phyloP scores from a whole-genome alignment of 2,329 filamentous ascomycete species.

The Neofusicoccum parvum region DNA sequence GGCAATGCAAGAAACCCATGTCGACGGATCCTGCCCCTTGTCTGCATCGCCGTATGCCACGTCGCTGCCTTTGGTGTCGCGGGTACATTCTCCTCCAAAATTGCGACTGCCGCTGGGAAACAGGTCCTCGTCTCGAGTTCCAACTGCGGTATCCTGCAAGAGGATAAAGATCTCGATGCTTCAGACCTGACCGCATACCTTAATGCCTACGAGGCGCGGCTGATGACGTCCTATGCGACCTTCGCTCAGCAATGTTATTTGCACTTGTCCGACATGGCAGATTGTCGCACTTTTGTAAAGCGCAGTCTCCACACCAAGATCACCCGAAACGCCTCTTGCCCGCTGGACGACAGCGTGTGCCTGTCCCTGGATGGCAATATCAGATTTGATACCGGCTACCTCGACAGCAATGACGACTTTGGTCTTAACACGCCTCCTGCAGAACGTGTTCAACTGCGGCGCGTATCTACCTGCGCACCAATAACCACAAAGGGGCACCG shows the following conservation, averaged over 20 bases:
- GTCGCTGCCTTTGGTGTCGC: constrained; percentile 11
- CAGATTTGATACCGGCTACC: constrained; percentile 25
- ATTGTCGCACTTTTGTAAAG: constrained; percentile 20
- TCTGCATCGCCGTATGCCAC: not conserved
- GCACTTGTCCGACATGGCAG: not conserved
- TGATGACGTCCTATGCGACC: not conserved
- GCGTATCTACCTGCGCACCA: not conserved
- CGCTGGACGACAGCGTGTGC: constrained; percentile 24
- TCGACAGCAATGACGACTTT: constrained; percentile 27
- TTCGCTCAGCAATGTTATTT: constrained; percentile 14
- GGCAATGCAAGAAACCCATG: constrained; percentile 20
- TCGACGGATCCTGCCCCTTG: not conserved
- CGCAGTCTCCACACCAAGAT: constrained; percentile 11
- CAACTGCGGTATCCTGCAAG: not conserved
- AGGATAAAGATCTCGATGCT: not conserved
- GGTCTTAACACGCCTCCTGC: constrained; percentile 27
- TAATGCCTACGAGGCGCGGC: not conserved
- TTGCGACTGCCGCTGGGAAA: constrained; percentile 1
- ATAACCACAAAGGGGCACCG: not conserved
- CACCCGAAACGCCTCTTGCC: constrained; percentile 23
- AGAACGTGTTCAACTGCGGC: constrained; percentile 13
- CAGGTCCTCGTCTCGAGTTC: constrained; percentile 16
- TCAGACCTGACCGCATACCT: not conserved
- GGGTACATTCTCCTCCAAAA: constrained; percentile 21
- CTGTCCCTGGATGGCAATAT: constrained; percentile 22